These are phyloP conservation scores for Fomes fomentarius DNA, from an alignment of 1,284 basidiomycete genomes.

Conservation along the genomic window DNA sequence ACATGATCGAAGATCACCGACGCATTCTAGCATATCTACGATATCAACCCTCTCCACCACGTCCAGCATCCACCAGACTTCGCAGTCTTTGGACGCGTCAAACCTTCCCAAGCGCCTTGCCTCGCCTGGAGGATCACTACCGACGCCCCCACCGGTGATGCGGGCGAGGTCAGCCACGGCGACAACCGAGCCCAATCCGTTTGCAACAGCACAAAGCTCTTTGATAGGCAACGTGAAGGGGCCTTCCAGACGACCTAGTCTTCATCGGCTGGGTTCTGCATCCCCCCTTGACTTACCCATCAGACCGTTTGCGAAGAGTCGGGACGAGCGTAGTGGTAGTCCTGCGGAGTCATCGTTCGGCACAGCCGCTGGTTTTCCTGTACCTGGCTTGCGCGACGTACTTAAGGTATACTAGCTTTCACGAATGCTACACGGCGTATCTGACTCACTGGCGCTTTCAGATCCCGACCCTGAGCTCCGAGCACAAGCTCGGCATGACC, in stretches of 20 bases:
- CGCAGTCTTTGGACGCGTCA: slow-evolving; percentile 59
- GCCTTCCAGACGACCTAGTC: slow-evolving; percentile 41
- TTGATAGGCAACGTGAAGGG: slow-evolving; percentile 16
- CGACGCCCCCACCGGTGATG: slow-evolving; percentile 42
- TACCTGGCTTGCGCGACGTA: slow-evolving; percentile 72
- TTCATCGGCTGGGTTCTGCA: slow-evolving; percentile 49
- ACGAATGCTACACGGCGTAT: not conserved
- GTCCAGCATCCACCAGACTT: slow-evolving; percentile 46
- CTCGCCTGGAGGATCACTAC: slow-evolving; percentile 35
- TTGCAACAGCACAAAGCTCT: slow-evolving; percentile 15
- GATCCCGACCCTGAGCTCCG: slow-evolving; percentile 69
- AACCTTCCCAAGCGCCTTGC: slow-evolving; percentile 36
- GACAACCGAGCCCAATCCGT: slow-evolving; percentile 34
- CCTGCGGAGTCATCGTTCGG: slow-evolving; percentile 42
- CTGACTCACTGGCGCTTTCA: slow-evolving; percentile 28
- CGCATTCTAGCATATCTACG: slow-evolving; percentile 39
- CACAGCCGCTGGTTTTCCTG: slow-evolving; percentile 37
- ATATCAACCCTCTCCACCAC: slow-evolving; percentile 30
- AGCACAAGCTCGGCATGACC: slow-evolving; percentile 66
- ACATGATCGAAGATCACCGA: slow-evolving; percentile 35
- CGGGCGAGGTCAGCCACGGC: slow-evolving; percentile 57
- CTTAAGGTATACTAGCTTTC: slow-evolving; percentile 53
- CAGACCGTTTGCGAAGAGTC: slow-evolving; percentile 44
- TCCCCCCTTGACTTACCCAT: slow-evolving; percentile 51
- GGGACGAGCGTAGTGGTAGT: slow-evolving; percentile 52